These are phyloP conservation scores for Trebouxia sp. DNA, from an alignment of 139 green algal genomes.

Conservation along the genomic window DNA sequence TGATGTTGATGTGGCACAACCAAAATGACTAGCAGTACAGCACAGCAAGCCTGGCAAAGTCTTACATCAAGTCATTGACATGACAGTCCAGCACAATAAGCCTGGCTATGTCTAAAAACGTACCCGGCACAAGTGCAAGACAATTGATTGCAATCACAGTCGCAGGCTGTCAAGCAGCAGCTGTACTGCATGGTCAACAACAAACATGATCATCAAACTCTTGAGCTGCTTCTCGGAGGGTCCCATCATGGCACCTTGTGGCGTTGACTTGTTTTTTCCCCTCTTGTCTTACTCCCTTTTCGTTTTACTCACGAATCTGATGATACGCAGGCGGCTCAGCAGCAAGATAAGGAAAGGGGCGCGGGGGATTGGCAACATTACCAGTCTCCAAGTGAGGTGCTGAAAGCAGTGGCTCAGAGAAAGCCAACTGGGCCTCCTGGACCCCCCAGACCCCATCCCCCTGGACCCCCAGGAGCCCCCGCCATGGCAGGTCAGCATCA, in stretches of 20 bases:
- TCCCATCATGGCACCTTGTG: neutral
- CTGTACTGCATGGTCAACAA: neutral
- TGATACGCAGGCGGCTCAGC: neutral
- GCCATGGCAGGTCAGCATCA: neutral
- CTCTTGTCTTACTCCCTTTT: neutral
- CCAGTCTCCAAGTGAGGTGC: conserved; percentile 48
- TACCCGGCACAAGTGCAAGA: no score
- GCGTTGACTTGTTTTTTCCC: neutral
- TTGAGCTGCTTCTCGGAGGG: neutral
- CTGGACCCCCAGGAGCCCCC: neutral
- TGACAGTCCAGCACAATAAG: no score
- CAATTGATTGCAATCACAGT: no score
- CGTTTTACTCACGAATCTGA: neutral
- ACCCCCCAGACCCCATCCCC: neutral
- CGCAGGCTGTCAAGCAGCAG: no score
- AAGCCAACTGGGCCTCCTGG: conserved; percentile 24
- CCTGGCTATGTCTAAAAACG: no score
- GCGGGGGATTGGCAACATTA: conserved; percentile 57
- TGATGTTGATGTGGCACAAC: neutral
- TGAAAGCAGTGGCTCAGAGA: conserved; percentile 36
- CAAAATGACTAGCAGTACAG: neutral
- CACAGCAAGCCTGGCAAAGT: no score
- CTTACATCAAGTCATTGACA: no score
- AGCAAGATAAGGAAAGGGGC: conserved; percentile 34
- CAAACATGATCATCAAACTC: neutral